Evolutionary conservation across 164 flowering plant species (phyloP).

Genomic region (Liquidambar formosana): DNA sequence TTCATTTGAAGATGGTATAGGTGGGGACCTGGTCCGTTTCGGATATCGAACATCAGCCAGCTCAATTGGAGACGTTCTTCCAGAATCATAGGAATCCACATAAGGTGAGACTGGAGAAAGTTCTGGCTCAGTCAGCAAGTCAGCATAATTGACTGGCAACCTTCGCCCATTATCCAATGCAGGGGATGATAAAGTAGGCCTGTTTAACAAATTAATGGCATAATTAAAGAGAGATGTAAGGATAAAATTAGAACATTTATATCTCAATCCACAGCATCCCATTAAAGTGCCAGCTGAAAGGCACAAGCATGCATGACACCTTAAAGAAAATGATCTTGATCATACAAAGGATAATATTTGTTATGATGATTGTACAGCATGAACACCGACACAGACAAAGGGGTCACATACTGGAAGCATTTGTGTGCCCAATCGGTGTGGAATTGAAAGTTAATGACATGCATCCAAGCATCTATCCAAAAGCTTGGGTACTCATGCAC

Average conservation of each 20-base stretch:
- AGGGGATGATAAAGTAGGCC: slow-evolving; percentile 35
- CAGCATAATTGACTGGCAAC: slow-evolving; percentile 20
- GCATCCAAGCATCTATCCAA: slow-evolving; percentile 5
- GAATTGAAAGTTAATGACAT: too few species aligned
- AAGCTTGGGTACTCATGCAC: neutral
- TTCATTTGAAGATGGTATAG: slow-evolving; percentile 20
- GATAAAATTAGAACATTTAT: neutral
- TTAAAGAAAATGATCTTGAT: neutral
- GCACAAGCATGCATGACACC: neutral
- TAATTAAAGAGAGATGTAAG: neutral
- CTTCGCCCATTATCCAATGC: slow-evolving; percentile 26
- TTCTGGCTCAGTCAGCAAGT: slow-evolving; percentile 19
- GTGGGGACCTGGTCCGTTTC: slow-evolving; percentile 36
- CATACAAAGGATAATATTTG: too few species aligned
- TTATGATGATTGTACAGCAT: neutral
- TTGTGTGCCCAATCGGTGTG: neutral
- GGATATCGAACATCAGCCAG: slow-evolving; percentile 16
- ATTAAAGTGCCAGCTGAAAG: neutral
- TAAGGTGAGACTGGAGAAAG: slow-evolving; percentile 12
- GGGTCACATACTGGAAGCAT: neutral
- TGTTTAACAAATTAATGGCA: slow-evolving; percentile 20
- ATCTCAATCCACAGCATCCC: neutral
- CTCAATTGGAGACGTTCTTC: slow-evolving; percentile 10
- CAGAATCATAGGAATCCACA: slow-evolving; percentile 19
- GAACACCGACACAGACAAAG: neutral